Evolutionary conservation across 2,329 filamentous ascomycete species (phyloP), one percentile per base, ranked within the genome.

Genomic region (Fusarium goolgardi): DNA sequence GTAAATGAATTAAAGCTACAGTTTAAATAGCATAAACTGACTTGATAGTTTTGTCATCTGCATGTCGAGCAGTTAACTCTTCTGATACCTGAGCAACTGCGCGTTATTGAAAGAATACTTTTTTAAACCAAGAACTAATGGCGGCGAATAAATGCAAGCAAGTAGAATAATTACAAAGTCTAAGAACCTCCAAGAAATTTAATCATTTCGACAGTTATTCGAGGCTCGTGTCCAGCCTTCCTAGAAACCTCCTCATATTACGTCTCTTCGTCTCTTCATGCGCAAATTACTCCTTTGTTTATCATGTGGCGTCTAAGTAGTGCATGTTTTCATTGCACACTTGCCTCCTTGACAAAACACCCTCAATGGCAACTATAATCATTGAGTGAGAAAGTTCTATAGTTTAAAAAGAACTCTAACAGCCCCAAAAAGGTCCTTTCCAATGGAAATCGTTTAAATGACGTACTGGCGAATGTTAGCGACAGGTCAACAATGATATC

Each of bases 391-490:
- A 62, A 69, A 57, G 45, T 16, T 13, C 20, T 23, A 43, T 34
- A 27, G 29, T 18, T 15, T 25, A 46, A 21, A 37, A 41, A 31
- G 13, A 67, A 40, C 40, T 25, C 39, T 4, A 27, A 39, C 29
- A 3, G 35, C 39, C 50, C 50, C 27, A 20, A 16, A 13, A 32
- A n/a, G n/a, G 20, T 23, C 20, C 11, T 37, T 18, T 13, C 44
- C n/a, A 51, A 51, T 18, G 11, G 12, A 9, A 29, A n/a, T 43
- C 23, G 27, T 55, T 78, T 77, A 83, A 62, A 83, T 78, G 64
- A 82, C 77, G 70, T 82, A 82, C 81, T 83, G 32, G 23, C 7
- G 13, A 25, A 5, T 52, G 50, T 76, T 60, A 77, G 67, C 23
- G 23, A 13, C 21, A 13, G 37, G 21, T 29, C 27, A 15, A 13